Evolutionary conservation across 2,329 filamentous ascomycete species (phyloP), one percentile per base, ranked within the genome.

Genomic region (Endothia cerciana): DNA sequence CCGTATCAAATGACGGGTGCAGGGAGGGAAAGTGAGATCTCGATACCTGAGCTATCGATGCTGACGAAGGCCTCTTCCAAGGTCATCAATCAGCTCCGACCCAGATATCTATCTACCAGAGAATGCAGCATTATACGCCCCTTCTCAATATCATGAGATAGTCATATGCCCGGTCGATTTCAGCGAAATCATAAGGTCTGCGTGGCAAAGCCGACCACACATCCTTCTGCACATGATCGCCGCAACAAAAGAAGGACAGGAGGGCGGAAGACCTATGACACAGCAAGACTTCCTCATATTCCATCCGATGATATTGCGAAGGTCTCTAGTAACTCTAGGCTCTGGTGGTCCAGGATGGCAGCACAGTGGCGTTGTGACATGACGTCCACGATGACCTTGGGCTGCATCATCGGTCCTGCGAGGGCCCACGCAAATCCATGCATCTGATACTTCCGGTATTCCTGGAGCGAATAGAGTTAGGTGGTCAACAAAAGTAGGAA

Each of bases 361-460:
- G 74, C 71, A 22, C 72, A 71, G 59, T 75, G 74, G 6, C 77
- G 72, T 69, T 64, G 70, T 6, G 73, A 72, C 72, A 77, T 77
- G 56, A 71, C 70, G 55, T 74, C 71, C 19, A 78, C 75, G 19
- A 70, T 70, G 11, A 75, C 73, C 68, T 74, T 72, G 33, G 72
- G 68, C 66, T 78, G 77, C 76, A 77, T 77, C 66, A 73, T 69
- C 33, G 75, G 75, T 25, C 74, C 73, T 33, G 74, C 74, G 63
- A 77, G 69, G 38, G 76, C 66, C 76, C 75, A 77, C 13, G 74
- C 75, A 19, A 77, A 71, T 49, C 76, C 75, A 2, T 73, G 71
- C 36, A 77, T 66, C 60, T 74, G 72, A 22, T 74, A 74, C 64
- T 75, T 76, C 3, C 71, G 68, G 64, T 77, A 77, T 56, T 77